Base-by-base conservation (phyloP, 192 early-diverging fungal species). In the Powellomyces hirtus region DNA sequence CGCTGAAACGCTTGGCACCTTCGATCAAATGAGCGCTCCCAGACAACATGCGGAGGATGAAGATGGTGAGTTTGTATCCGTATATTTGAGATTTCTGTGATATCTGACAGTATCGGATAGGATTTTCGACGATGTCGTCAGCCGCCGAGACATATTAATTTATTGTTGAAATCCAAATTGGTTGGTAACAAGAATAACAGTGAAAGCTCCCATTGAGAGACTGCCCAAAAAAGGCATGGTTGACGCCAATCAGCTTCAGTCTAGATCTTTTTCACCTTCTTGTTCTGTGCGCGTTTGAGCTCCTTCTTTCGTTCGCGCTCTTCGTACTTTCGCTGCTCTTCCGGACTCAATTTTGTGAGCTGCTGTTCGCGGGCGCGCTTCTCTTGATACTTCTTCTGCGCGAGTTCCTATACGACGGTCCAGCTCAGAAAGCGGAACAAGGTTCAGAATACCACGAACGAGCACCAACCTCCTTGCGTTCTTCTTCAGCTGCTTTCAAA, bases 301-400 rank as follows among this genome's bases (percentile, higher is more conserved):
- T 88, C 83, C 75, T 81, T 81, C 76, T 86, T 85, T 52, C 84
- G 77, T 56, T 92, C 87, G 76, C 88, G 88, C 79, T 93, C 92
- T 60, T 94, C 91, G 79, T 81, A 89, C 75, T 91, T 94, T 65
- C 91, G 89, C 70, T 89, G 89, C 75, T 90, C 89, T 60, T 89
- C 89, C 42, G 91, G 85, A 38, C 82, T 79, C 82, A 92, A 70
- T 65, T 90, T 89, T 58, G 72, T 73, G 24, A 90, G 77, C 29
- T 80, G 74, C 33, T 92, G 84, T 58, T 86, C 84, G 68, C 86
- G 82, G 13, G 77, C 81, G 42, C 80, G 83, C 70, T 91, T 90
- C 72, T 84, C 86, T 44, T 88, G 82, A 14, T 79, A 74, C 75
- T 90, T 84, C 51, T 82, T 74, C 69, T 89, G 80, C 14, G 81